Evolutionary conservation across 179 eudicot species (phyloP), one percentile per base, ranked within the genome.

Genomic region (Gypsophila paniculata): DNA sequence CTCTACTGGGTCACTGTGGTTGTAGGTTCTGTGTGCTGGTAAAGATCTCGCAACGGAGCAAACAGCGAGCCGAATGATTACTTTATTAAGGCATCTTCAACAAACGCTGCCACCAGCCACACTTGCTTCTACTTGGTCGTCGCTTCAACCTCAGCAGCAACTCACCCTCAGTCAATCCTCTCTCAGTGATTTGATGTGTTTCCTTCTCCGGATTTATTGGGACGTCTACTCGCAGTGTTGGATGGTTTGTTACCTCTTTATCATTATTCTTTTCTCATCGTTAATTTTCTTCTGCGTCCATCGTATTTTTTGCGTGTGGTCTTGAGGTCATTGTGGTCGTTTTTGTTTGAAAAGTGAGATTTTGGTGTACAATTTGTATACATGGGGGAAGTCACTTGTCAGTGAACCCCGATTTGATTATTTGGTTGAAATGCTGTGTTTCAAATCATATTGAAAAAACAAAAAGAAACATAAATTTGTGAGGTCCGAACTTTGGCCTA

Each of bases 91-190:
- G 71, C 82, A 78, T 65, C 77, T 83, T 48, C 84, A 76, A 63
- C 84, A 78, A 44, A 83, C 78, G 0, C 62, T 81, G 58, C 80
- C 78, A 34, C 81, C 85, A 11, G 72, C 82, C 32, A 72, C 76
- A 22, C 69, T 81, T 22, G 81, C 80, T 15, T 70, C 80, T 19
- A 73, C 79, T 17, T 78, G 81, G 82, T 81, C 84, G 3, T 72
- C 85, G 64, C 82, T 82, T 39, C 85, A 73, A 73, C 85, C 85
- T 19, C 82, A 82, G 71, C 85, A 82, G 60, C 80, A 73, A 68
- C 75, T 75, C 19, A 78, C 76, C 26, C 74, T 67, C 82, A 82
- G 76, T 82, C 82, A 12, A 79, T 82, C 42, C 85, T 82, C 66
- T 78, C 85, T 34, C 82, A 79, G 61, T 79, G 71, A 68, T 29